Percentiles rank a stretch among this genome's conserved stretches.
phyloP scores from a whole-genome alignment of 176 grass and related monocot genomes.

The Rhynchospora breviuscula region DNA sequence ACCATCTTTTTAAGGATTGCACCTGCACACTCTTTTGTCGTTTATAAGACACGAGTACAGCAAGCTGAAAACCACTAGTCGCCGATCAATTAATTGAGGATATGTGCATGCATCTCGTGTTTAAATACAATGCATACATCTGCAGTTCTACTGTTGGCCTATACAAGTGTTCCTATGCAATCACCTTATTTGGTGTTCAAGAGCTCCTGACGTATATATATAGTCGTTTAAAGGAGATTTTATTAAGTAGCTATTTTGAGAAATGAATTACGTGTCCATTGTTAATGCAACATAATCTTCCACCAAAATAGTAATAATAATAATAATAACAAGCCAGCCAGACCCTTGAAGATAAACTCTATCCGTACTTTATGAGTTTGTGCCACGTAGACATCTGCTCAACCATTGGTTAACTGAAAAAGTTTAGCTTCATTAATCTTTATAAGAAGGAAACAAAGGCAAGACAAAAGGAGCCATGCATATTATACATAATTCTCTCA shows the following conservation, averaged over 20 bases:
- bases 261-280: slow-evolving; percentile 6
- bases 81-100: not conserved
- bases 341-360: slow-evolving; percentile 11
- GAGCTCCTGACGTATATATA: not conserved
- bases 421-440: slow-evolving; percentile 1
- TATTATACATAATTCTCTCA: not conserved
- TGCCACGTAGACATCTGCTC: slow-evolving; percentile 13
- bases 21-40: not conserved
- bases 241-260: not conserved
- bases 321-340: too few relatives aligned
- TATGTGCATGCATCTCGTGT: not conserved
- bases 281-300: not conserved
- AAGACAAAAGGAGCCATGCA: slow-evolving; percentile 6
- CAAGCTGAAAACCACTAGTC: not conserved
- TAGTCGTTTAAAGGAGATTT: not conserved
- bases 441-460: not conserved
- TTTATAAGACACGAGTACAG: not conserved
- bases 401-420: slow-evolving; percentile 12
- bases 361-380: slow-evolving; percentile 13
- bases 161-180: not conserved
- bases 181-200: not conserved
- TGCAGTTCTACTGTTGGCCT: not conserved
- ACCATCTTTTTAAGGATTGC: not conserved
- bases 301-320: not conserved
- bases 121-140: too few relatives aligned